These are phyloP conservation scores for Vitis rupestris DNA, from an alignment of 164 flowering plant species.

Conservation along the genomic window DNA sequence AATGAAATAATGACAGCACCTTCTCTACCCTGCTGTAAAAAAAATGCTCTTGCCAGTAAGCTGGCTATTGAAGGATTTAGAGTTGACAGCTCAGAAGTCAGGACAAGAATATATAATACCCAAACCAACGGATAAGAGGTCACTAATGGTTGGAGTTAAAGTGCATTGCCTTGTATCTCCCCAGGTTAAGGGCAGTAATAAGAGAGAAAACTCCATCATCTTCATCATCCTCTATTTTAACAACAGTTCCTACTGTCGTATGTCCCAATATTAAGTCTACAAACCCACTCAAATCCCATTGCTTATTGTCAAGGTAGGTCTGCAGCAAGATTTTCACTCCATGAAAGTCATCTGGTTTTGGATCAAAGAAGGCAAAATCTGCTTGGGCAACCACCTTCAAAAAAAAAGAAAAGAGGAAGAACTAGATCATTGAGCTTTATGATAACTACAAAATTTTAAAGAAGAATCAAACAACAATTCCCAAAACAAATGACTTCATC, in stretches of 20 bases:
- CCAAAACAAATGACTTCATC: neutral
- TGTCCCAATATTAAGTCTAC: slow-evolving; percentile 86
- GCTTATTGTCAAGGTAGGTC: slow-evolving; percentile 60
- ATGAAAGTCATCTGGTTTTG: slow-evolving; percentile 80
- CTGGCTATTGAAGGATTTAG: too few relatives aligned
- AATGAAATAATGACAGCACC: too few relatives aligned
- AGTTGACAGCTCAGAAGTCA: too few relatives aligned
- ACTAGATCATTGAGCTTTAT: too few relatives aligned
- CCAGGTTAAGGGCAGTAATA: slow-evolving; percentile 70
- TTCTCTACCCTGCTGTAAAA: too few relatives aligned
- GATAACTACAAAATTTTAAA: neutral
- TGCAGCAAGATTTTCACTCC: slow-evolving; percentile 84
- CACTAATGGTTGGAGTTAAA: neutral
- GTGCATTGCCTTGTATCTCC: slow-evolving; percentile 67
- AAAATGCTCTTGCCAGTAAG: too few relatives aligned
- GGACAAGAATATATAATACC: too few relatives aligned
- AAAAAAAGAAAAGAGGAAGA: neutral
- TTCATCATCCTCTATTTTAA: slow-evolving; percentile 77
- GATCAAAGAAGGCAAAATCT: slow-evolving; percentile 92
- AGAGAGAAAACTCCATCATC: slow-evolving; percentile 66
- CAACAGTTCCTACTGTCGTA: slow-evolving; percentile 86
- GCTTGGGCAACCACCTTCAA: slow-evolving; percentile 73
- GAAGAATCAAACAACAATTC: neutral
- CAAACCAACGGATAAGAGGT: too few relatives aligned
- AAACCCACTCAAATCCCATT: slow-evolving; percentile 88